Evolutionary conservation across 2,329 filamentous ascomycete species (phyloP).

Genomic region (Xylariaceae sp.): DNA sequence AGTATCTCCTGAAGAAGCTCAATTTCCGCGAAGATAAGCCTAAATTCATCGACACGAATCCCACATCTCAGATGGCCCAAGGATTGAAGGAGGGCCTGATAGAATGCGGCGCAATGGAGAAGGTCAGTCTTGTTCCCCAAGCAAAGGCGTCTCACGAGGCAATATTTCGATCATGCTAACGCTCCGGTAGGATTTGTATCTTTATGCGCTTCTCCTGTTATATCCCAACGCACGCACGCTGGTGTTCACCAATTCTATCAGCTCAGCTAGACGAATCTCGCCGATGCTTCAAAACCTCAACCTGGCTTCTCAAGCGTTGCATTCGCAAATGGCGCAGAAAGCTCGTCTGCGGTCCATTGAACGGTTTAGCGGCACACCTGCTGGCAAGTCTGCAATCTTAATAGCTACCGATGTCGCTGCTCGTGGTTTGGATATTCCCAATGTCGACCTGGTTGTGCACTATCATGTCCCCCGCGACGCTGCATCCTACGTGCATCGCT

Average conservation of each 20-base stretch:
- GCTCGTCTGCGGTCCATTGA: constrained; percentile 90
- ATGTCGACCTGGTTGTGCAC: constrained; percentile 84
- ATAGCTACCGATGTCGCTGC: constrained; percentile 92
- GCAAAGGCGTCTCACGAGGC: no score
- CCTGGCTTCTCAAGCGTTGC: constrained; percentile 69
- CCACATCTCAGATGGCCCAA: constrained; percentile 79
- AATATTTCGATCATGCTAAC: constrained; percentile 6
- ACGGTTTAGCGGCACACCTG: constrained; percentile 66
- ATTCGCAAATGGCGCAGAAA: constrained; percentile 95
- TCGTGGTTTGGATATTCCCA: constrained; percentile 86
- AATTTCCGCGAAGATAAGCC: constrained; percentile 81
- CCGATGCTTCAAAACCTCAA: constrained; percentile 80
- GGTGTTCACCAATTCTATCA: constrained; percentile 95
- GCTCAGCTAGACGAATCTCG: constrained; percentile 77
- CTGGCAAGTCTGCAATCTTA: constrained; percentile 58
- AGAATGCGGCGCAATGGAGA: constrained; percentile 89
- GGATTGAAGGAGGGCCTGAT: constrained; percentile 83
- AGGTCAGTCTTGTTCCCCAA: constrained; percentile 50
- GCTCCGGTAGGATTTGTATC: constrained; percentile 69
- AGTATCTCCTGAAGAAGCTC: constrained; percentile 84
- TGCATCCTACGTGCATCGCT: constrained; percentile 92
- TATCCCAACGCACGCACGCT: constrained; percentile 76
- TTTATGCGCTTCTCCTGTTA: constrained; percentile 81
- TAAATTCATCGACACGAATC: constrained; percentile 89
- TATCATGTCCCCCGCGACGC: constrained; percentile 91